These are phyloP conservation scores for Claviceps quebecensis DNA, from an alignment of 2,329 filamentous ascomycete species.

Conservation along the genomic window DNA sequence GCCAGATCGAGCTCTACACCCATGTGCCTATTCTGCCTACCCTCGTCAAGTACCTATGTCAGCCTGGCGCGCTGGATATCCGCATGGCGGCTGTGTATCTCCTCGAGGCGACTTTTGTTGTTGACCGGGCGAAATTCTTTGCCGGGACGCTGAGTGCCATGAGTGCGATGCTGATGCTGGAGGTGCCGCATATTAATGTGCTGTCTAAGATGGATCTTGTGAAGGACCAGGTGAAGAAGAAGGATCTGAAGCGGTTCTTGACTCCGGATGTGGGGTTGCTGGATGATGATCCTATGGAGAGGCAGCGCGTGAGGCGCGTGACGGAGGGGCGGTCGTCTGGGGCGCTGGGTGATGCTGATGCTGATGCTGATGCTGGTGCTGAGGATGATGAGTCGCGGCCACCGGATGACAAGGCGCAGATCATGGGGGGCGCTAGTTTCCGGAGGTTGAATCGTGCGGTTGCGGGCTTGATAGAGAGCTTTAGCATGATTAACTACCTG, in stretches of 20 bases:
- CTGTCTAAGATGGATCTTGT: constrained; percentile 96
- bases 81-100: constrained; percentile 88
- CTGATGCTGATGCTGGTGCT: constrained; percentile 13
- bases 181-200: constrained; percentile 92
- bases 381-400: constrained; percentile 42
- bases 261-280: constrained; percentile 73
- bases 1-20: constrained; percentile 96
- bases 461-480: constrained; percentile 84
- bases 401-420: constrained; percentile 48
- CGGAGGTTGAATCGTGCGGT: constrained; percentile 75
- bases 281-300: constrained; percentile 58
- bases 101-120: constrained; percentile 87
- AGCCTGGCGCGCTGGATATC: constrained; percentile 70
- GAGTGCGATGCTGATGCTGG: constrained; percentile 98
- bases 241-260: constrained; percentile 78
- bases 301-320: constrained; percentile 20
- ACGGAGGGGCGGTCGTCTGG: constrained; percentile 26
- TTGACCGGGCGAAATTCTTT: constrained; percentile 96
- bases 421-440: constrained; percentile 75
- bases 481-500: constrained; percentile 94
- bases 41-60: constrained; percentile 68
- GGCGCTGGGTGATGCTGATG: constrained; percentile 21
- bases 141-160: constrained; percentile 89
- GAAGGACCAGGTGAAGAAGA: constrained; percentile 74
- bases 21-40: constrained; percentile 86